Percentiles rank a stretch among this genome's conserved stretches.
Evolutionary conservation across 2,329 filamentous ascomycete genomes (phyloP).

Genomic region (Alternaria panax): DNA sequence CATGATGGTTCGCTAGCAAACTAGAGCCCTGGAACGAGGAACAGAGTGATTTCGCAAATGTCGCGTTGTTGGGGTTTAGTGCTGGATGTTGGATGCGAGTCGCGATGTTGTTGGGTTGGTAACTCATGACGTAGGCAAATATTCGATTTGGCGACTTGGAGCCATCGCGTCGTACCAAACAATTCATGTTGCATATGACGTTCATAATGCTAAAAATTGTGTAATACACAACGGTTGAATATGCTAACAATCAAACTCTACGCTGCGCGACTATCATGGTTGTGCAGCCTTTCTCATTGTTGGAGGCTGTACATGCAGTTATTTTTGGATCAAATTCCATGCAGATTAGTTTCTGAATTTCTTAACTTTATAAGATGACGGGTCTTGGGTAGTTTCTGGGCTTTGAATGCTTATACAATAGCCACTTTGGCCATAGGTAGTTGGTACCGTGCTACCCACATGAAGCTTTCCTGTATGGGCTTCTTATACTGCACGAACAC

Average conservation of each 20-base stretch:
- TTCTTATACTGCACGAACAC: not conserved
- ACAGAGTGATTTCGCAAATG: not conserved
- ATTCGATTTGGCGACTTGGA: not conserved
- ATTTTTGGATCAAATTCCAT: not conserved
- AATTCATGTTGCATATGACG: not conserved
- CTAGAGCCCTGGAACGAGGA: not conserved
- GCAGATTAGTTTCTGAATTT: too few relatives aligned
- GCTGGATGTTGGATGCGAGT: not conserved
- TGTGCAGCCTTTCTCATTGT: not conserved
- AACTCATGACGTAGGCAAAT: slow-evolving; percentile 31
- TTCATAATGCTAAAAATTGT: not conserved
- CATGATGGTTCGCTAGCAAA: slow-evolving; percentile 31
- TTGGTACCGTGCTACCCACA: not conserved
- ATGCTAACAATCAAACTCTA: not conserved
- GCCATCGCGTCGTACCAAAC: not conserved
- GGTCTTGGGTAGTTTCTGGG: too few relatives aligned
- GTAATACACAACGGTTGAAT: not conserved
- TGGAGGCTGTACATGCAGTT: not conserved
- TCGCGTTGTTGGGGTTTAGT: not conserved
- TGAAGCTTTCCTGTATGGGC: not conserved
- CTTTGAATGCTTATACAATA: not conserved
- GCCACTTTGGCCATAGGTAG: not conserved
- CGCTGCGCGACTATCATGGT: not conserved
- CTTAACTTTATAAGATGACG: not conserved
- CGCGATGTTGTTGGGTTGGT: not conserved